Base-by-base conservation (phyloP, 352 stramenopile genomes). In the Phytophthora macrochlamydospora region DNA sequence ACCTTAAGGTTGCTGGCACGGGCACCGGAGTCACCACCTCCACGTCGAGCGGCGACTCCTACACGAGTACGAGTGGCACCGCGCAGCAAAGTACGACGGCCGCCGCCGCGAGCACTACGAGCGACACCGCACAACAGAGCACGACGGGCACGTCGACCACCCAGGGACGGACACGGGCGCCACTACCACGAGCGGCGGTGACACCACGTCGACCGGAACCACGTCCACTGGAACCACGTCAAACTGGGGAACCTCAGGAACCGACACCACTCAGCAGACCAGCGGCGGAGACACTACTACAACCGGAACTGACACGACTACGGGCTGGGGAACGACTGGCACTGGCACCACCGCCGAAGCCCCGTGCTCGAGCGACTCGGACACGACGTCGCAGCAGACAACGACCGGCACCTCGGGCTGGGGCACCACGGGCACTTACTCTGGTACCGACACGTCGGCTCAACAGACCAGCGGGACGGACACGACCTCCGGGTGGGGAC, bases 11-110 rank as follows among this genome's bases (percentile, higher is more conserved):
- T 48, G 56, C 60, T 54, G 28, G 54, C n/a, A 48, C 48, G 13
- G 66, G 66, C n/a, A 73, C 58, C 31, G 63, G 51, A 18, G 67
- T 59, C 43, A 54, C 60, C 31, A 66, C 45, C 29, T 64, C 65
- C 1, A 59, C 58, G 2, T 71, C 64, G 51, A 38, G 8, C 18
- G 53, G 58, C 9, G 58, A 71, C 46, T 63, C 64, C 35, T 65
- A 65, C 43, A 65, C 62, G 6, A 56, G 52, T 67, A 60, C 43
- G 59, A 55, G 30, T 33, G 31, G 24, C 24, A 51, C 56, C 18
- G 54, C 57, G 9, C 56, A 62, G 33, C 56, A 62, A 33, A 66
- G 50, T 43, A 57, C 57, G 29, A 57, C 57, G n/a, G 32, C 42
- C 7, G 57, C n/a, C 49, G 37, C 59, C 13, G 48, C 65, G 32